phyloP scores from a whole-genome alignment of 2,329 filamentous ascomycete genomes.

The Talaromyces amestolkiae region DNA sequence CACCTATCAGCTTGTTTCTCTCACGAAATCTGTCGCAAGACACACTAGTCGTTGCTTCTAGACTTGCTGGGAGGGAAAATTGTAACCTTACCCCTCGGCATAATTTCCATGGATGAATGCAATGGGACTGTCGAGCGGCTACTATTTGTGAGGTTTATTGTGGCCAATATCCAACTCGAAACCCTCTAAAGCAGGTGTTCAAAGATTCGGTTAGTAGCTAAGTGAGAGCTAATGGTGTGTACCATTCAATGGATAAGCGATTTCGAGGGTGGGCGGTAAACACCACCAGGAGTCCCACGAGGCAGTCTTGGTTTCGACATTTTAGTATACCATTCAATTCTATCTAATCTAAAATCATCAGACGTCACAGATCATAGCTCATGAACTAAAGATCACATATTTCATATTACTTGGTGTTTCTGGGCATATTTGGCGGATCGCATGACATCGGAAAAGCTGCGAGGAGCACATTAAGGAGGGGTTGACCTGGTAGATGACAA shows the following conservation, averaged over 20 bases:
- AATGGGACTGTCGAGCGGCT: not conserved
- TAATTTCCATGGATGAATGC: not conserved
- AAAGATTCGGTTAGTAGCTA: not conserved
- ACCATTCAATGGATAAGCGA: not conserved
- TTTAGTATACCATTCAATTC: not conserved
- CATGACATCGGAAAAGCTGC: not conserved
- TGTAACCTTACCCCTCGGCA: not conserved
- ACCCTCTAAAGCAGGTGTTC: not conserved
- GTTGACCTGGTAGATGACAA: not conserved
- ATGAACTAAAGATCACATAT: not conserved
- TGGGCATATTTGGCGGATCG: no score
- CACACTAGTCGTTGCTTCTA: not conserved
- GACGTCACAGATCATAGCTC: not conserved
- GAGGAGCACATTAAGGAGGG: not conserved
- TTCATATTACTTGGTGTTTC: not conserved
- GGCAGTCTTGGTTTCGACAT: not conserved
- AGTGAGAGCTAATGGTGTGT: not conserved
- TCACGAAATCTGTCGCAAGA: not conserved
- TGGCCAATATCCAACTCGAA: not conserved
- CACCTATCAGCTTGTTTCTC: not conserved
- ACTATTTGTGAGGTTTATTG: not conserved
- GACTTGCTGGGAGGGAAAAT: not conserved
- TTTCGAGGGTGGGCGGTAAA: not conserved
- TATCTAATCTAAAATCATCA: not conserved
- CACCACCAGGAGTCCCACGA: not conserved